Base-by-base conservation (phyloP, 371 early-diverging fungal genomes). In the Entomophthora muscae region DNA sequence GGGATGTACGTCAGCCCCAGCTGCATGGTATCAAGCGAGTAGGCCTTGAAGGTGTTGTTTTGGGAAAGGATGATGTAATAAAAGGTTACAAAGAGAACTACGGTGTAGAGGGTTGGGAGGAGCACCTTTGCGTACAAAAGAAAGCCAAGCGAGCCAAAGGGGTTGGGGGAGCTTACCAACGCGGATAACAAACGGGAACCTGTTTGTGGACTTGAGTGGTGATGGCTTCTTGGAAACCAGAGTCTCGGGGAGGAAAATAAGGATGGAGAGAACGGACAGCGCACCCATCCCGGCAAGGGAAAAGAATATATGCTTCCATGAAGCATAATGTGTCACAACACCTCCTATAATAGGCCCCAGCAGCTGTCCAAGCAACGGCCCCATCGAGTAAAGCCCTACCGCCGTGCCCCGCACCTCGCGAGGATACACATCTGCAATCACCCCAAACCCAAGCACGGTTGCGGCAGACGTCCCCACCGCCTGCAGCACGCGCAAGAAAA, bases 391-490 rank as follows among this genome's bases (percentile, higher is more conserved):
- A 2, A 79, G 64, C 0, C 80, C 82, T 71, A 83, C 76, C 3
- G 83, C 80, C 42, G 73, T 75, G 0, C 83, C 83, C 7, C 76
- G 67, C 33, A 70, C 63, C 26, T 76, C 65, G 31, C 69, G 65
- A 23, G n/a, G 53, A 28, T 59, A 80, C 54, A 78, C 70, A 57
- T 78, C 80, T 13, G 77, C 70, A n/a, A 89, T 81, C 1, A 78
- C 79, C 56, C 86, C 89, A 30, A 85, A 85, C 0, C 88, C 88
- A 0, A 88, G 78, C 13, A 82, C 77, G 61, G 82, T 78, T 23
- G 82, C 80, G 21, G 86, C 84, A 22, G 84, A 82, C 3, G 85
- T 75, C 1, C 88, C 88, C 28, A 75, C 71, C 13, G 85, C 70
- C 69, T 89, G 90, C 17, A 88, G 67, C 13, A 80, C 69, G 0